These are phyloP conservation scores for Xylaria sp. DNA, from an alignment of 2,329 filamentous ascomycete species.

Conservation along the genomic window DNA sequence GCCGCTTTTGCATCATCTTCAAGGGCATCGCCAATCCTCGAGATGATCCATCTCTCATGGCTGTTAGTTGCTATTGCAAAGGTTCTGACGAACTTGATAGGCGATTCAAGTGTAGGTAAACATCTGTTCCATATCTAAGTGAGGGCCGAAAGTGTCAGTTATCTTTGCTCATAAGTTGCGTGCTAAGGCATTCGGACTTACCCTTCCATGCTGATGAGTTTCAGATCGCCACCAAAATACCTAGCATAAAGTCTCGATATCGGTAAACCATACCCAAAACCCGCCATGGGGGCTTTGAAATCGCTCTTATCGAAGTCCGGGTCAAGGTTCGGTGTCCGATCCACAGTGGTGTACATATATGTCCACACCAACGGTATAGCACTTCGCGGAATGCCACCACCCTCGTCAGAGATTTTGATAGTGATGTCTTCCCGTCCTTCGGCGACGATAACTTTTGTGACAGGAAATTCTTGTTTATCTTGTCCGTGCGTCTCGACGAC, in stretches of 20 bases:
- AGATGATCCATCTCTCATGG: conserved; percentile 79
- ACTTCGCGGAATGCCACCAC: conserved; percentile 91
- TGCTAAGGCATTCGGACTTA: conserved; percentile 59
- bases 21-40: conserved; percentile 74
- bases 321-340: conserved; percentile 92
- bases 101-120: conserved; percentile 97
- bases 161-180: background rate
- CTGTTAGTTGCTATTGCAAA: conserved; percentile 91
- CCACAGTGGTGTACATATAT: conserved; percentile 99
- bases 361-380: conserved; percentile 99
- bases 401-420: conserved; percentile 97
- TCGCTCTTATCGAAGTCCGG: conserved; percentile 99
- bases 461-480: conserved; percentile 94
- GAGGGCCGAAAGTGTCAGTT: conserved; percentile 15
- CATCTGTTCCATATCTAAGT: conserved; percentile 91
- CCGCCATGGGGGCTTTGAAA: conserved; percentile 99
- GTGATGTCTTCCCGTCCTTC: conserved; percentile 99
- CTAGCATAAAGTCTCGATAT: conserved; percentile 94
- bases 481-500: conserved; percentile 95
- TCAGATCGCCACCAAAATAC: conserved; percentile 97
- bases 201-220: conserved; percentile 99
- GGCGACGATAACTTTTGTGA: conserved; percentile 97
- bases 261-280: conserved; percentile 96
- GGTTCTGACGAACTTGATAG: conserved; percentile 96
- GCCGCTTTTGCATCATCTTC: conserved; percentile 72